phyloP scores from a whole-genome alignment of 345 rosid species.

The Populus davidiana region DNA sequence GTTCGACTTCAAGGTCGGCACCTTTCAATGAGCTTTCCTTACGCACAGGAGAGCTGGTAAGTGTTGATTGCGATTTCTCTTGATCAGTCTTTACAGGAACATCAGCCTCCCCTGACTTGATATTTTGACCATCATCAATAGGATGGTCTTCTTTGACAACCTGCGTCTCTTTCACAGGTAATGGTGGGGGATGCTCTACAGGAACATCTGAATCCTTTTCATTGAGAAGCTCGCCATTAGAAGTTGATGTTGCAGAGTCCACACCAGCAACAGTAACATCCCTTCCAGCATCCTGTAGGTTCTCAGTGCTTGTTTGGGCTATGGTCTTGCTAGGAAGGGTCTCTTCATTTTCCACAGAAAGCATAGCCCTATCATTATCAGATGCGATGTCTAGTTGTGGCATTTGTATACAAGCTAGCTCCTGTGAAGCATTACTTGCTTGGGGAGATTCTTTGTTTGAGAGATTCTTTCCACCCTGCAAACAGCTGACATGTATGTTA shows the following conservation, averaged over 20 bases:
- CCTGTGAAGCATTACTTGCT: conserved; percentile 31
- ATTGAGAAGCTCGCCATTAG: conserved; percentile 40
- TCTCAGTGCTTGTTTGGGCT: conserved; percentile 28
- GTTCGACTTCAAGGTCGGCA: conserved; percentile 38
- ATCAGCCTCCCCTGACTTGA: conserved; percentile 34
- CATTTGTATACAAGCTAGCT: conserved; percentile 31
- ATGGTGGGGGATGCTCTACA: conserved; percentile 33
- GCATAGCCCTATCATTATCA: conserved; percentile 30
- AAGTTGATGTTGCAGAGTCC: conserved; percentile 31
- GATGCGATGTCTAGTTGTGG: conserved; percentile 35
- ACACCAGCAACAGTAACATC: conserved; percentile 32
- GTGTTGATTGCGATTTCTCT: conserved; percentile 41
- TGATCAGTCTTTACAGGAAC: conserved; percentile 40
- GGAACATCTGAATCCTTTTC: conserved; percentile 44
- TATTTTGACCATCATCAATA: conserved; percentile 29
- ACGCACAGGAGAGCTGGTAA: conserved; percentile 31
- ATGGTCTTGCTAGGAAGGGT: conserved; percentile 30
- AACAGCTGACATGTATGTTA: conserved; percentile 21
- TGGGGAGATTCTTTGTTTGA: conserved; percentile 40
- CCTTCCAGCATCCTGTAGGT: conserved; percentile 25
- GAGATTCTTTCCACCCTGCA: conserved; percentile 51
- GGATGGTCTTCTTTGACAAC: conserved; percentile 37
- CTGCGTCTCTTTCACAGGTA: conserved; percentile 49
- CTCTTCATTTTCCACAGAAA: conserved; percentile 41
- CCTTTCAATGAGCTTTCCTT: conserved; percentile 36